These are phyloP conservation scores for Rubroboletus satanas DNA, from an alignment of 768 basidiomycete species.

Conservation along the genomic window DNA sequence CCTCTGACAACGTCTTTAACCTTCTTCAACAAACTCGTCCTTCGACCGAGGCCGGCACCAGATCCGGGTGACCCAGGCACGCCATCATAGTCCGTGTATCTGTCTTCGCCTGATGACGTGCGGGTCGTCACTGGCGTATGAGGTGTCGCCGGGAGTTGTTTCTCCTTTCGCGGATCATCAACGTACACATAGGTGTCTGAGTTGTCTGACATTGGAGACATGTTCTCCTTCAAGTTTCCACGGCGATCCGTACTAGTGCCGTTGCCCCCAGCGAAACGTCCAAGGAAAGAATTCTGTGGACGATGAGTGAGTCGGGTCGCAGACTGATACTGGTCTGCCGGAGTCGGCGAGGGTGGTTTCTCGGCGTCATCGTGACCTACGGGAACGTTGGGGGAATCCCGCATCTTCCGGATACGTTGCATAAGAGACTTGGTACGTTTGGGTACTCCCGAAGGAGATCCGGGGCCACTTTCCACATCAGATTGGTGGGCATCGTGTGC, in stretches of 20 bases:
- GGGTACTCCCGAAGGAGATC: slow-evolving; percentile 45
- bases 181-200: slow-evolving; percentile 68
- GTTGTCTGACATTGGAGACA: slow-evolving; percentile 29
- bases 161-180: slow-evolving; percentile 47
- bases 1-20: slow-evolving; percentile 70
- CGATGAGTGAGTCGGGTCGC: slow-evolving; percentile 60
- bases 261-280: slow-evolving; percentile 53
- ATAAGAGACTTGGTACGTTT: slow-evolving; percentile 81
- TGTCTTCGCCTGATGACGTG: slow-evolving; percentile 28
- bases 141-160: slow-evolving; percentile 50
- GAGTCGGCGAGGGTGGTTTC: slow-evolving; percentile 44
- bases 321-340: slow-evolving; percentile 28
- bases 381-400: slow-evolving; percentile 80
- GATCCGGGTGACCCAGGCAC: slow-evolving; percentile 35
- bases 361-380: slow-evolving; percentile 44
- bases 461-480: slow-evolving; percentile 34
- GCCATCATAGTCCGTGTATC: slow-evolving; percentile 50
- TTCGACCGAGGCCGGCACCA: slow-evolving; percentile 54
- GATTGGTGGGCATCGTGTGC: slow-evolving; percentile 41
- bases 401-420: slow-evolving; percentile 86
- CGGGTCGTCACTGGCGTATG: slow-evolving; percentile 22
- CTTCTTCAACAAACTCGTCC: slow-evolving; percentile 77
- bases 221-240: slow-evolving; percentile 35
- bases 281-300: slow-evolving; percentile 71
- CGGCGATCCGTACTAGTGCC: slow-evolving; percentile 28